Evolutionary conservation across 768 basidiomycete species (phyloP), one percentile per base, ranked within the genome.

Genomic region (Rhodotorula paludigena): DNA sequence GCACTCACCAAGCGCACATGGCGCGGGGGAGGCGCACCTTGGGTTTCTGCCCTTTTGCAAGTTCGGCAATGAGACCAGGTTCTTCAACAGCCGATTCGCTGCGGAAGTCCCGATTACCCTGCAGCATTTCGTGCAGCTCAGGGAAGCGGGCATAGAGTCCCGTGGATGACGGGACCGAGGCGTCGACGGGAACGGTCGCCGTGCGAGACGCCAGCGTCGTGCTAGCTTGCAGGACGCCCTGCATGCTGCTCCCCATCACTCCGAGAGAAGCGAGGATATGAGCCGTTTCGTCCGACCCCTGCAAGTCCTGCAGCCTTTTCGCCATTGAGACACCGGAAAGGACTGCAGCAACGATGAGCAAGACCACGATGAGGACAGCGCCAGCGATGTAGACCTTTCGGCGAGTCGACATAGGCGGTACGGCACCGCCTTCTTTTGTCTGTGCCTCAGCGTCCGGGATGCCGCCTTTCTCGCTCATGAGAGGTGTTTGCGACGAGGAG

Each of bases 1-100:
- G 10, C 32, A 18, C 2, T 6, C 23, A 14, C 1, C 3, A 6
- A 35, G 20, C 5, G 36, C 16, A 21, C 16, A 38, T 3, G 7
- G 32, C 6, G 21, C 49, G 18, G 41, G 41, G 41, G 12, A 41
- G 32, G 15, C 49, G 20, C 49, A 64, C 63, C 28, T 53, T 41
- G 1, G 64, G 68, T 2, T 44, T 45, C 51, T 70, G 68, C 16
- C 51, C 64, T 16, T 57, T 12, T 38, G 63, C 68, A 12, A 70
- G 44, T 15, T 33, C 28, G n/a, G 32, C 5, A 5, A 70, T n/a
- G 0, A 58, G 9, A 18, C 53, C 58, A 3, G 68, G 54, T 14
- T 63, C 44, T 18, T 41, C 60, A 2, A 21, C 16, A 10, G 57
- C 45, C 15, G 60, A 62, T 60, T 64, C 56, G 33, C 38, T 45